These are phyloP conservation scores for Sequoiadendron giganteum DNA, from an alignment of 75 land plant genomes.

Conservation along the genomic window DNA sequence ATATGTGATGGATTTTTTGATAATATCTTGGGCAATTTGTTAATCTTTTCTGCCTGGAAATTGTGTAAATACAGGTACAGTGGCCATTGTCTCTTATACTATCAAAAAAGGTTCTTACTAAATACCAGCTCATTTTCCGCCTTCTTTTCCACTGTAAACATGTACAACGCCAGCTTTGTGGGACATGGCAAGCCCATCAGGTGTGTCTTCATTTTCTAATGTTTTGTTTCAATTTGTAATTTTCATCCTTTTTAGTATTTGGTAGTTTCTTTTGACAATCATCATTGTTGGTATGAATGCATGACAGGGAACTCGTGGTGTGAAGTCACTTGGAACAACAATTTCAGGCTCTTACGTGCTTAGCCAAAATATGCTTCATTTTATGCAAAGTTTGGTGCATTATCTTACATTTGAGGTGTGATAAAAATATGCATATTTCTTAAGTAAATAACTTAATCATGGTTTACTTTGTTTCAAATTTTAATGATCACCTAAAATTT, in stretches of 20 bases:
- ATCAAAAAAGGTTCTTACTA: slow-evolving; percentile 87
- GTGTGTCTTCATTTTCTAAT: slow-evolving; percentile 34
- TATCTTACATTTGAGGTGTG: slow-evolving; percentile 96
- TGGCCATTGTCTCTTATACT: slow-evolving; percentile 97
- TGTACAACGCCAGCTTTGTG: slow-evolving; percentile 91
- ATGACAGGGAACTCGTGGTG: slow-evolving; percentile 61
- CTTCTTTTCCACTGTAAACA: slow-evolving; percentile 94
- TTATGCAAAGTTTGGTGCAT: slow-evolving; percentile 87
- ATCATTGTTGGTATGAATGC: neutral
- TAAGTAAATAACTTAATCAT: neutral
- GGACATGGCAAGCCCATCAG: slow-evolving; percentile 98
- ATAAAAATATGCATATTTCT: neutral
- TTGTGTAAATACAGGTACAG: slow-evolving; percentile 53
- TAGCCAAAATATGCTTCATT: slow-evolving; percentile 95
- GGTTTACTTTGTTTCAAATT: neutral
- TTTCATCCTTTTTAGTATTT: slow-evolving; percentile 3
- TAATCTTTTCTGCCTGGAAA: slow-evolving; percentile 7
- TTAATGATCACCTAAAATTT: neutral
- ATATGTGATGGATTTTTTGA: too few species aligned
- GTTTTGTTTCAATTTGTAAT: neutral
- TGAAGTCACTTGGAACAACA: slow-evolving; percentile 67
- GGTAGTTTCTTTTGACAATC: neutral
- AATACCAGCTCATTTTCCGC: slow-evolving; percentile 94
- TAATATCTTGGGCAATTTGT: neutral
- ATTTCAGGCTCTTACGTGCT: slow-evolving; percentile 89